phyloP scores from a whole-genome alignment of 1,284 basidiomycete species.

The Cystobasidium slooffiae region DNA sequence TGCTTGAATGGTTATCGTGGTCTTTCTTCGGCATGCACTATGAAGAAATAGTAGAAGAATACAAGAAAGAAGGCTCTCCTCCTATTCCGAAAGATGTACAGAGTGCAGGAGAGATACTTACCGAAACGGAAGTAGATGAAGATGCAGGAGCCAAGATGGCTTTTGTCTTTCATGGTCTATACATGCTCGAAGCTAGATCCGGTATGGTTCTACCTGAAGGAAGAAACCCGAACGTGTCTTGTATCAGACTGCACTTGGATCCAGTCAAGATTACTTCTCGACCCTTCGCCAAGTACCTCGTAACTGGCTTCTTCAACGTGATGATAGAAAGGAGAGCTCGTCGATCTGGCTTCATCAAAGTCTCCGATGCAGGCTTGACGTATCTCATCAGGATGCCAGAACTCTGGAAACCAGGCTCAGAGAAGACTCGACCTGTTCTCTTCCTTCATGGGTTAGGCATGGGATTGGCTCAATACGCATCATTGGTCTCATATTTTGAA shows the following conservation, averaged over 20 bases:
- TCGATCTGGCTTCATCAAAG: conserved; percentile 13
- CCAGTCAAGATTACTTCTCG: conserved; percentile 70
- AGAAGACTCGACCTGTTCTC: conserved; percentile 71
- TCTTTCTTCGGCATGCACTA: conserved; percentile 62
- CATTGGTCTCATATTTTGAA: conserved; percentile 58
- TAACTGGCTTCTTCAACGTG: conserved; percentile 66
- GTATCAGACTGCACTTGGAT: conserved; percentile 79
- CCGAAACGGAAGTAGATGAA: conserved; percentile 18
- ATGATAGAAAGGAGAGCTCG: conserved; percentile 50
- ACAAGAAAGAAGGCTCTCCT: conserved; percentile 24
- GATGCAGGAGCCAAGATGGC: conserved; percentile 28
- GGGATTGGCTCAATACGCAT: conserved; percentile 59
- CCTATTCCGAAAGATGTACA: conserved; percentile 12
- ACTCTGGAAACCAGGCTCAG: conserved; percentile 59
- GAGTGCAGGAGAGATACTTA: conserved; percentile 28
- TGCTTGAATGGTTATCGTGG: conserved; percentile 83
- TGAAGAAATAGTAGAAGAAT: conserved; percentile 27
- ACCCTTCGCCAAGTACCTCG: conserved; percentile 72
- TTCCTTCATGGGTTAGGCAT: conserved; percentile 82
- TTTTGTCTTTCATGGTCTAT: conserved; percentile 47
- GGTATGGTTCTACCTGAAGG: conserved; percentile 71
- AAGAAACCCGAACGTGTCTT: conserved; percentile 63
- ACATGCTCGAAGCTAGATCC: conserved; percentile 61
- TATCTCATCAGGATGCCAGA: conserved; percentile 46
- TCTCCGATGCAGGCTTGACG: conserved; percentile 20